Percentiles rank a stretch among this genome's conserved stretches.
Conservation (phyloP, 2,329 filamentous ascomycete species). For the Colletotrichum liaoningense region DNA sequence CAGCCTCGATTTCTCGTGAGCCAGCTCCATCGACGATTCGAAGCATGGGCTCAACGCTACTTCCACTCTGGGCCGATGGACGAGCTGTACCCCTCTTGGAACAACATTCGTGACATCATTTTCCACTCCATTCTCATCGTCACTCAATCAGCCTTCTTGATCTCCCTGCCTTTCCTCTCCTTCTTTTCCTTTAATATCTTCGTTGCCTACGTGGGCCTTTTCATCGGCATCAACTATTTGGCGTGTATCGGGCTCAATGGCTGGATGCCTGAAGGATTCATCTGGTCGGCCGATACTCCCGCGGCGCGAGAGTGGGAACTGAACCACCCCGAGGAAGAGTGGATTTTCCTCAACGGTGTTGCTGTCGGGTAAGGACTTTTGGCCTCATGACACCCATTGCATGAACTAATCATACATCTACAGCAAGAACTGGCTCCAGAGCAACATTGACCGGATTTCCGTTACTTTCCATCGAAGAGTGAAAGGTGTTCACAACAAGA, state of each 20-base stretch:
- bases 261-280: conserved; percentile 45
- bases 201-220: conserved; percentile 49
- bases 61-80: conserved; percentile 21
- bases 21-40: not conserved
- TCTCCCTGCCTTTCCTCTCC: conserved; percentile 62
- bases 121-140: conserved; percentile 8
- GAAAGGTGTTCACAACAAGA: conserved; percentile 80
- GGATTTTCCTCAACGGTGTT: conserved; percentile 84
- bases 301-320: conserved; percentile 38
- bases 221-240: conserved; percentile 60
- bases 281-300: conserved; percentile 60
- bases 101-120: conserved; percentile 4
- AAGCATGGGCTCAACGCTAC: not conserved
- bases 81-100: conserved; percentile 27
- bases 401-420: not conserved
- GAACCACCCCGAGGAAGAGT: conserved; percentile 71
- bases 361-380: conserved; percentile 63
- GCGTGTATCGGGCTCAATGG: conserved; percentile 65
- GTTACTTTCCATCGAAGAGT: conserved; percentile 78
- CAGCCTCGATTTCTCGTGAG: not conserved
- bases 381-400: rapidly evolving
- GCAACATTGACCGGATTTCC: conserved; percentile 77
- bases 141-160: conserved; percentile 68
- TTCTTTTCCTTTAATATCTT: conserved; percentile 62
- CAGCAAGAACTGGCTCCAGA: conserved; percentile 74